Conservation (phyloP, 352 stramenopile species). For the Phytophthora pini region DNA sequence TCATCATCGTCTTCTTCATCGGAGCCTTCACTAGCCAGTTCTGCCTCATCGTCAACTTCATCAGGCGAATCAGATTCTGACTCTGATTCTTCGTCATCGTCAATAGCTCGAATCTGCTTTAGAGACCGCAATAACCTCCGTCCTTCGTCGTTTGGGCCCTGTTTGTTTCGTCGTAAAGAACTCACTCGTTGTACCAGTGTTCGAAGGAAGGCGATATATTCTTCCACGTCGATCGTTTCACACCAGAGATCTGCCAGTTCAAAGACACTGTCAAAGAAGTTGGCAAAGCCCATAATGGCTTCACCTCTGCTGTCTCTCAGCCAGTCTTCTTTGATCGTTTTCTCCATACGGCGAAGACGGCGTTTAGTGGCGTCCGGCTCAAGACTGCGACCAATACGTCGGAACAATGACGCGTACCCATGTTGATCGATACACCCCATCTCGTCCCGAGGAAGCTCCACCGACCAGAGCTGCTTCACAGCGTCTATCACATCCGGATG, state of each 20-base stretch:
- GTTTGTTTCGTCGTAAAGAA: constrained; percentile 19
- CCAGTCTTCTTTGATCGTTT: constrained; percentile 71
- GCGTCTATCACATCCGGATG: constrained; percentile 51
- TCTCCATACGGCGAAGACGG: constrained; percentile 38
- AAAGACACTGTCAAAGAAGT: constrained; percentile 80
- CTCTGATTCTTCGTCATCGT: constrained; percentile 49
- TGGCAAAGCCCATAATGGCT: constrained; percentile 60
- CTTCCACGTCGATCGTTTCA: constrained; percentile 68
- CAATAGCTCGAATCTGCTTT: constrained; percentile 52
- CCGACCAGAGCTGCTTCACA: constrained; percentile 61
- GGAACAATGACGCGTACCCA: constrained; percentile 62
- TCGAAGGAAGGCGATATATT: constrained; percentile 69
- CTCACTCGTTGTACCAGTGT: constrained; percentile 50
- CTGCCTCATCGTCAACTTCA: constrained; percentile 40
- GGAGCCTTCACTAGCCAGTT: constrained; percentile 15
- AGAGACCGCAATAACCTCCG: constrained; percentile 51
- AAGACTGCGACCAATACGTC: constrained; percentile 59
- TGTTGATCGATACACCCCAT: constrained; percentile 69
- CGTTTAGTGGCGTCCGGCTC: constrained; percentile 47
- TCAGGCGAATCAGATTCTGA: constrained; percentile 22
- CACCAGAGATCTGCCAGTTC: constrained; percentile 80
- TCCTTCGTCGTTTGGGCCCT: constrained; percentile 14
- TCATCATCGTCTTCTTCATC: constrained; percentile 43
- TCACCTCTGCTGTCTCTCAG: constrained; percentile 66
- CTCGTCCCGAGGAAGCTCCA: constrained; percentile 60